A percentile compares a stretch with the other conserved stretches of the same genome.
These are phyloP conservation scores for Cyclocybe cylindracea DNA, from an alignment of 768 basidiomycete genomes.

Conservation along the genomic window DNA sequence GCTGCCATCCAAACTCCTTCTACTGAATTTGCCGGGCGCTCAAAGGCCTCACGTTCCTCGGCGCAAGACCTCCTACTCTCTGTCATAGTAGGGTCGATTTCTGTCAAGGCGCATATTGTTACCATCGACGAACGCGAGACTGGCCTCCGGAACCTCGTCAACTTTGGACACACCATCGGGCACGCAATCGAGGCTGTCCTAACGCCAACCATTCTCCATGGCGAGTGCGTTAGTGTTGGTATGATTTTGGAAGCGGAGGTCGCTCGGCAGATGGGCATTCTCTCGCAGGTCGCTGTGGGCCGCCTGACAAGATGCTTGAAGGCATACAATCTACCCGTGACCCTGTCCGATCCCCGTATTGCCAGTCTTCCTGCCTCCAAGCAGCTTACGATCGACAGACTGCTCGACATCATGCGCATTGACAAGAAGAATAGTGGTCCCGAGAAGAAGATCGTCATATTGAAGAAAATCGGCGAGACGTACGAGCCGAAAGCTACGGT, in stretches of 20 bases:
- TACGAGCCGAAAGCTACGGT: conserved; percentile 90
- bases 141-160: conserved; percentile 96
- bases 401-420: conserved; percentile 92
- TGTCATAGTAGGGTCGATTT: conserved; percentile 90
- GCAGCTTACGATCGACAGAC: conserved; percentile 71
- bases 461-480: conserved; percentile 89
- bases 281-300: conserved; percentile 91
- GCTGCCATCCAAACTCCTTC: conserved; percentile 80
- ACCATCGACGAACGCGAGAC: conserved; percentile 97
- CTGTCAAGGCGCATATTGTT: conserved; percentile 96
- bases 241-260: conserved; percentile 98
- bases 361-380: conserved; percentile 68
- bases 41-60: conserved; percentile 63
- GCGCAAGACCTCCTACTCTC: conserved; percentile 86
- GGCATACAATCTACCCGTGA: conserved; percentile 88
- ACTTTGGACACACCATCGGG: conserved; percentile 98
- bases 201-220: conserved; percentile 92
- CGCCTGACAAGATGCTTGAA: conserved; percentile 86
- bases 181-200: conserved; percentile 98
- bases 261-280: conserved; percentile 82
- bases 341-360: conserved; percentile 78
- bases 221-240: conserved; percentile 93
- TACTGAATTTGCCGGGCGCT: conserved; percentile 53
- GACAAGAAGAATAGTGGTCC: conserved; percentile 97
- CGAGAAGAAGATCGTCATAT: conserved; percentile 92